A percentile compares a stretch with the other conserved stretches of the same genome.
Evolutionary conservation across 1,284 basidiomycete genomes (phyloP).

Genomic region (Amylostereum chailletii): DNA sequence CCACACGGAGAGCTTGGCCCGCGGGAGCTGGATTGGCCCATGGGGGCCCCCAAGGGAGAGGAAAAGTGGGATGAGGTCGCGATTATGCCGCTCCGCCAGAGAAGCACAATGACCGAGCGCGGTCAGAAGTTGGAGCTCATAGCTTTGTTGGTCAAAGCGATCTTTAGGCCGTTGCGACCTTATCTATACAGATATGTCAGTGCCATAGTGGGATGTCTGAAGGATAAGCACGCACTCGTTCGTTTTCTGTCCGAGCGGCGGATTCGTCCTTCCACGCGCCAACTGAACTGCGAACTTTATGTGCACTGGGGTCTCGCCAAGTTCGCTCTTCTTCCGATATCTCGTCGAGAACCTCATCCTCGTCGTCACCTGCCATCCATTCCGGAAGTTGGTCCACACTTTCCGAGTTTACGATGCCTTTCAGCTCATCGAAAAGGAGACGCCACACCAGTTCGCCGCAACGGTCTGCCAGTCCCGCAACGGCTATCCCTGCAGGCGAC

Average conservation of each 20-base stretch:
- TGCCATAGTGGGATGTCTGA: not conserved
- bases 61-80: slow-evolving; percentile 75
- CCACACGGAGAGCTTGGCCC: slow-evolving; percentile 64
- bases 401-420: slow-evolving; percentile 16
- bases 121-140: slow-evolving; percentile 74
- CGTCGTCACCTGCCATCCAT: slow-evolving; percentile 14
- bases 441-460: slow-evolving; percentile 70
- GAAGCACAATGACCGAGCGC: slow-evolving; percentile 58
- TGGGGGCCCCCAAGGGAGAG: slow-evolving; percentile 43
- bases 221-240: slow-evolving; percentile 23
- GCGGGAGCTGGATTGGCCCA: slow-evolving; percentile 35
- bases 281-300: slow-evolving; percentile 43
- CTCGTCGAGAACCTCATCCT: slow-evolving; percentile 26
- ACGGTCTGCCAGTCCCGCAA: slow-evolving; percentile 49
- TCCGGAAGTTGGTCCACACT: slow-evolving; percentile 13
- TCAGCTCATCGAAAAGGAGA: slow-evolving; percentile 58
- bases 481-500: slow-evolving; percentile 68
- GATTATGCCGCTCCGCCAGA: slow-evolving; percentile 79
- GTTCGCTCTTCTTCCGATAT: slow-evolving; percentile 59
- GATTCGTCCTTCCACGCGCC: slow-evolving; percentile 34
- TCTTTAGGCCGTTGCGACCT: slow-evolving; percentile 40
- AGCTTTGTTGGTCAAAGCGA: slow-evolving; percentile 67
- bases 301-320: slow-evolving; percentile 68
- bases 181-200: not conserved
- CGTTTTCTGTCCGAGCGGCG: slow-evolving; percentile 18